phyloP scores from a whole-genome alignment of 805 yeast species.

The Vanderwaltozyma verrucispora region DNA sequence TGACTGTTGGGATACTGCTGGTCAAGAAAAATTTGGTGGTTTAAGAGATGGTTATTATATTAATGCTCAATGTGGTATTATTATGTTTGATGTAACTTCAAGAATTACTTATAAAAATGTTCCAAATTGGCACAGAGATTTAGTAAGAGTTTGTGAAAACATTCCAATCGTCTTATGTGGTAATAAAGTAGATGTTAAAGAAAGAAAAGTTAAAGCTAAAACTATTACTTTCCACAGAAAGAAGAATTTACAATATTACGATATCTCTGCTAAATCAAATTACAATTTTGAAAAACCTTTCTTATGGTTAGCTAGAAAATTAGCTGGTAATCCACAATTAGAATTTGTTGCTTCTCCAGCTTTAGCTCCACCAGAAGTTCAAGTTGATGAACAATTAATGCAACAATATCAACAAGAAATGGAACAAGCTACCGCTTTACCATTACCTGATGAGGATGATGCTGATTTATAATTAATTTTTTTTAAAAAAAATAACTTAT shows the following conservation, averaged over 20 bases:
- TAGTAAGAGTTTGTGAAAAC: conserved; percentile 99
- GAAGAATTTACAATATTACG: conserved; percentile 99
- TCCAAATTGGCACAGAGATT: conserved; percentile 99
- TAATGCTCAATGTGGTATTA: conserved; percentile 99
- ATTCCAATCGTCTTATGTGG: conserved; percentile 98
- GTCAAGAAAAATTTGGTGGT: conserved; percentile 99
- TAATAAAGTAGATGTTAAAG: conserved; percentile 99
- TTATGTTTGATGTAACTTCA: conserved; percentile 99
- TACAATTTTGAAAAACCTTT: conserved; percentile 99
- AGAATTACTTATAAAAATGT: conserved; percentile 99
- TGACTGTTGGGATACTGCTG: conserved; percentile 99
- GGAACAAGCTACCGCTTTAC: conserved; percentile 99
- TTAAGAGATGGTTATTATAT: conserved; percentile 99
- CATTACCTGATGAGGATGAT: conserved; percentile 99
- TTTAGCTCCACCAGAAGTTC: conserved; percentile 98
- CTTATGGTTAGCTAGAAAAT: conserved; percentile 99
- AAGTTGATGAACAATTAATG: conserved; percentile 94
- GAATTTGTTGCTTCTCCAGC: conserved; percentile 99
- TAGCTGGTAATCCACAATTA: conserved; percentile 94
- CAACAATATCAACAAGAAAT: conserved; percentile 98
- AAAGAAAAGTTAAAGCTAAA: conserved; percentile 99
- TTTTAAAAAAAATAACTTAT: conserved; percentile 7
- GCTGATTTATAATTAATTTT: conserved; percentile 71
- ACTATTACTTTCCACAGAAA: conserved; percentile 99
- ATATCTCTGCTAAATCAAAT: conserved; percentile 98